Base-by-base conservation (phyloP, 208 protist genomes). In the Tritrichomonas musculus region DNA sequence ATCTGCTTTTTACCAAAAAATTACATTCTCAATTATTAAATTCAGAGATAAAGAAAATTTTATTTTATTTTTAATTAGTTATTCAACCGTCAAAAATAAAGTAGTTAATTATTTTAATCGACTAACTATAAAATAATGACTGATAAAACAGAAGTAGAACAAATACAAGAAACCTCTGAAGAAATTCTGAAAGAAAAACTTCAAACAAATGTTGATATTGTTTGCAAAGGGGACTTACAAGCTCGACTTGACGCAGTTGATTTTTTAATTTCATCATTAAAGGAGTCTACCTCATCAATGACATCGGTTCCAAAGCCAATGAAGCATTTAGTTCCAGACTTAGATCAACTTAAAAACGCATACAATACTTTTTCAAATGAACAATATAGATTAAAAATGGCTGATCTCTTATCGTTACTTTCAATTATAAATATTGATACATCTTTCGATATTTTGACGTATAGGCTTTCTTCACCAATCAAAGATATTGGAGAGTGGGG, bases 301-400 rank as follows among this genome's bases (percentile, higher is more conserved):
- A 99, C 98, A 0, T 98, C 98, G 8, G 98, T 99, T 53, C 99
- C 99, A 55, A 99, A 99, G 95, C 98, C 99, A 41, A 96, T 99
- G 94, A 99, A 99, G 95, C 99, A 99, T 94, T 95, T 99, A 14
- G 96, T 98, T 25, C 94, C 96, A 13, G 97, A 99, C 94, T 99
- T 98, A 94, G 94, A 95, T 8, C 94, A 96, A 17, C 94, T 99
- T n/a, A 97, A 98, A 69, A 96, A 95, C 73, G 94, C 96, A 4
- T 97, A 98, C 80, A 97, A 96, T 75, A 96, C 94, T 14, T 75
- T 65, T 55, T 41, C 88, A 69, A 66, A 93, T 44, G 65, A 65
- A 11, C 41, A 92, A 65, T 93, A 53, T 36, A 13, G 47, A 9
- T 69, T 36, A 93, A 94, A 95, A 98, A 96, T 93, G 96, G 82